Evolutionary conservation across 2,329 filamentous ascomycete species (phyloP).

Genomic region (Ophiostoma sp.): DNA sequence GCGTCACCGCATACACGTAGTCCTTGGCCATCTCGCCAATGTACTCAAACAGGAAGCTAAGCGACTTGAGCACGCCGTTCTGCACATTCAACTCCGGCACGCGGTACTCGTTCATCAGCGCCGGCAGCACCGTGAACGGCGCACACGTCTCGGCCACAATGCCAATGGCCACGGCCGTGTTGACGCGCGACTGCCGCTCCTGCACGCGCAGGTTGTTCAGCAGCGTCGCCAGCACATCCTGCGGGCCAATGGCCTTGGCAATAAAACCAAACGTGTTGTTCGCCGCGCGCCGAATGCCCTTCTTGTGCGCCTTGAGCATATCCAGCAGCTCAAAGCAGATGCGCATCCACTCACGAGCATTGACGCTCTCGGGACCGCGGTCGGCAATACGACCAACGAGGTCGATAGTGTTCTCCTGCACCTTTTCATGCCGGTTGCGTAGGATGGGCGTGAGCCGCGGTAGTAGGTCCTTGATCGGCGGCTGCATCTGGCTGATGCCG

Average conservation of each 20-base stretch:
- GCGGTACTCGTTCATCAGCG: slow-evolving; percentile 98
- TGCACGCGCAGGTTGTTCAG: slow-evolving; percentile 96
- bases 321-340: slow-evolving; percentile 98
- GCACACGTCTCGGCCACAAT: slow-evolving; percentile 98
- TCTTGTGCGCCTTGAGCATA: slow-evolving; percentile 99
- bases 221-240: slow-evolving; percentile 91
- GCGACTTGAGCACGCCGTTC: slow-evolving; percentile 93
- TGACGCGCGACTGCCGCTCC: slow-evolving; percentile 95
- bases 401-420: slow-evolving; percentile 98
- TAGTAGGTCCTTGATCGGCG: slow-evolving; percentile 91
- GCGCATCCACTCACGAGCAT: slow-evolving; percentile 98
- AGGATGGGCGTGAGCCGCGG: slow-evolving; percentile 96
- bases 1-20: slow-evolving; percentile 97
- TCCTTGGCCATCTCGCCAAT: slow-evolving; percentile 99
- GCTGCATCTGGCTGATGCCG: slow-evolving; percentile 95
- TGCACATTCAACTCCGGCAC: slow-evolving; percentile 98
- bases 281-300: slow-evolving; percentile 93
- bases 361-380: slow-evolving; percentile 91
- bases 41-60: slow-evolving; percentile 97
- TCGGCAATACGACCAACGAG: slow-evolving; percentile 96
- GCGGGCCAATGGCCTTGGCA: slow-evolving; percentile 95
- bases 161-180: slow-evolving; percentile 95
- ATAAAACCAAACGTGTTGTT: slow-evolving; percentile 99
- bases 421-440: slow-evolving; percentile 96
- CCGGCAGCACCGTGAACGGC: slow-evolving; percentile 96